A percentile compares a stretch with the other conserved stretches of the same genome.
Conservation (phyloP, 1,284 basidiomycete genomes). For the Xerocomus amazonicus region DNA sequence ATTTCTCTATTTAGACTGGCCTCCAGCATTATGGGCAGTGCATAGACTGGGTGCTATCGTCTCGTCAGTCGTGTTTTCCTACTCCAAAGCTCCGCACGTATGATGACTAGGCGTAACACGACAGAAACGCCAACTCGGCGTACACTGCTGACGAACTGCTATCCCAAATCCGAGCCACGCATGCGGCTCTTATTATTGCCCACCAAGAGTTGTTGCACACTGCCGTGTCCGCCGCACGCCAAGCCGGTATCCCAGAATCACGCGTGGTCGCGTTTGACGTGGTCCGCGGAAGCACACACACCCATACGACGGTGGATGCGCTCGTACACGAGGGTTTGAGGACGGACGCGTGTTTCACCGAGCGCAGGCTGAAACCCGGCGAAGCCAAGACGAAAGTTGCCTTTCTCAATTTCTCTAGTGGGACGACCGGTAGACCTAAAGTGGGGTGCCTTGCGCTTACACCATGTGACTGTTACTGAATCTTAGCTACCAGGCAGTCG, state of each 20-base stretch:
- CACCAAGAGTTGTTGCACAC: constrained; percentile 51
- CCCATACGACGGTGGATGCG: constrained; percentile 34
- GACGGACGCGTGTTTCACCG: constrained; percentile 35
- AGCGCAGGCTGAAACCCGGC: constrained; percentile 49
- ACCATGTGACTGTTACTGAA: neutral
- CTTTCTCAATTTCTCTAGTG: constrained; percentile 72
- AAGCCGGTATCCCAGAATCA: constrained; percentile 47
- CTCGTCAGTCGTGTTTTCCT: constrained; percentile 40
- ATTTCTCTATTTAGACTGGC: constrained; percentile 53
- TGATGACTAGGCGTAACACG: neutral
- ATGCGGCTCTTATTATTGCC: constrained; percentile 55
- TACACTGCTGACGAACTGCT: constrained; percentile 66
- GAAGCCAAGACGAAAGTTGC: constrained; percentile 71
- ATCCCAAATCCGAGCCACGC: constrained; percentile 54
- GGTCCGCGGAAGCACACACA: constrained; percentile 12
- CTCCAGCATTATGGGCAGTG: constrained; percentile 64
- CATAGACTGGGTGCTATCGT: constrained; percentile 68
- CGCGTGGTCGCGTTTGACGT: constrained; percentile 52
- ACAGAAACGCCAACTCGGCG: constrained; percentile 57
- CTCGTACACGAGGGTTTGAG: constrained; percentile 40
- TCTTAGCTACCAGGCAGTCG: constrained; percentile 46
- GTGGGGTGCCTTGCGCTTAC: constrained; percentile 22
- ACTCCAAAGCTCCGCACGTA: neutral
- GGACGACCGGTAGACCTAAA: constrained; percentile 65
- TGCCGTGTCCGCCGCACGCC: constrained; percentile 54